These are phyloP conservation scores for Aspergillus aculeatinus DNA, from an alignment of 2,329 filamentous ascomycete genomes.

Conservation along the genomic window DNA sequence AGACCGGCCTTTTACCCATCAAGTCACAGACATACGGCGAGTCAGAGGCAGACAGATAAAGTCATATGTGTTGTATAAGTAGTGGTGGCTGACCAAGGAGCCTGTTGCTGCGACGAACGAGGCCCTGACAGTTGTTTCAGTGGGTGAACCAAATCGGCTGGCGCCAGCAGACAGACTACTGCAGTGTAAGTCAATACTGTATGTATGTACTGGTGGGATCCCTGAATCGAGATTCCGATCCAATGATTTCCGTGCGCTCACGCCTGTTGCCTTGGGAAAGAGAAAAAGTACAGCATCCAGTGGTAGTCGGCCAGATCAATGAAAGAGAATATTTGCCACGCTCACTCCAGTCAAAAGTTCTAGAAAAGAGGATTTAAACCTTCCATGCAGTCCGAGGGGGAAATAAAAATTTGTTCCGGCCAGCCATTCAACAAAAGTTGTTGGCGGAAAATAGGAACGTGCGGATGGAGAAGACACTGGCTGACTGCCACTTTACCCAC, in stretches of 20 bases:
- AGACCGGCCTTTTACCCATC: neutral
- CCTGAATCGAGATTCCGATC: neutral
- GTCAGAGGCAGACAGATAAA: neutral
- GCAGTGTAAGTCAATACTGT: neutral
- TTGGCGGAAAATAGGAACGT: slow-evolving; percentile 11
- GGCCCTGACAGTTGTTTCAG: slow-evolving; percentile 1
- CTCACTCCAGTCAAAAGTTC: slow-evolving; percentile 15
- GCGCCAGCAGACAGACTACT: slow-evolving; percentile 2
- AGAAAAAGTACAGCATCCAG: neutral
- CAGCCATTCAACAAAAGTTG: slow-evolving; percentile 10
- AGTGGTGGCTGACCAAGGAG: neutral
- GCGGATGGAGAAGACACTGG: slow-evolving; percentile 15
- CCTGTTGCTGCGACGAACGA: neutral
- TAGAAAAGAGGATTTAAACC: slow-evolving; percentile 19
- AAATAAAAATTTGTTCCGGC: slow-evolving; percentile 4
- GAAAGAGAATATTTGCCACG: slow-evolving; percentile 6
- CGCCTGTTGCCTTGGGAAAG: slow-evolving; percentile 2
- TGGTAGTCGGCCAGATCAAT: slow-evolving; percentile 1
- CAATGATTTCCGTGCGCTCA: neutral
- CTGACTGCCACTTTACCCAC: slow-evolving; percentile 7
- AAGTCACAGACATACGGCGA: too few species aligned
- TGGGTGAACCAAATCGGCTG: neutral
- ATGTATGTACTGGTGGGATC: neutral
- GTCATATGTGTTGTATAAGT: neutral
- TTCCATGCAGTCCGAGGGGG: slow-evolving; percentile 22